Percentiles rank a stretch among this genome's conserved stretches.
These are phyloP conservation scores for Raphanus sativus DNA, from an alignment of 345 rosid genomes.

Conservation along the genomic window DNA sequence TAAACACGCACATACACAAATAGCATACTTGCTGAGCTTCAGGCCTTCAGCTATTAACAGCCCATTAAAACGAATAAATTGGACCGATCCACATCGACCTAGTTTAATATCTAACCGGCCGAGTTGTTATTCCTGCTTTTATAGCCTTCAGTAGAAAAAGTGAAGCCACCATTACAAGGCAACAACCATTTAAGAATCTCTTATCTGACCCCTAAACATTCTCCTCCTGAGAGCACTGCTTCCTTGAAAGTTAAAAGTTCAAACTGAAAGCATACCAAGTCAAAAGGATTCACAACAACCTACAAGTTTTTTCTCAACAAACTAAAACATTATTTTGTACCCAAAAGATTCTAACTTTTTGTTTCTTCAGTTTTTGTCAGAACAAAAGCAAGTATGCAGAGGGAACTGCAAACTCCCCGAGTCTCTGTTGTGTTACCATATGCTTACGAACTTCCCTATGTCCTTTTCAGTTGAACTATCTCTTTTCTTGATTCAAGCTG, in stretches of 20 bases:
- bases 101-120: neutral
- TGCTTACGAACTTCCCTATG: conserved; percentile 18
- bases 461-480: conserved; percentile 44
- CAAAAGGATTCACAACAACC: neutral
- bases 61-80: neutral
- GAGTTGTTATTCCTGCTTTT: neutral
- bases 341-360: neutral
- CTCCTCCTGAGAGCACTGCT: neutral
- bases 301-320: conserved; percentile 17
- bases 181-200: neutral
- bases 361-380: conserved; percentile 1
- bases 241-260: neutral
- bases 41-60: neutral
- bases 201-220: neutral
- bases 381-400: neutral
- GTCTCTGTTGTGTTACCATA: neutral
- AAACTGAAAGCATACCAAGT: neutral
- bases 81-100: neutral
- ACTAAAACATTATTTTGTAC: conserved; percentile 5
- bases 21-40: neutral
- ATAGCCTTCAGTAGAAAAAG: neutral
- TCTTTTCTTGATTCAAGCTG: conserved; percentile 49
- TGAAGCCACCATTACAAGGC: neutral
- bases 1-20: neutral
- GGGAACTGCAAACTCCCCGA: neutral